These are phyloP conservation scores for Paraphaeosphaeria sporulosa DNA, from an alignment of 2,329 filamentous ascomycete species.

Conservation along the genomic window DNA sequence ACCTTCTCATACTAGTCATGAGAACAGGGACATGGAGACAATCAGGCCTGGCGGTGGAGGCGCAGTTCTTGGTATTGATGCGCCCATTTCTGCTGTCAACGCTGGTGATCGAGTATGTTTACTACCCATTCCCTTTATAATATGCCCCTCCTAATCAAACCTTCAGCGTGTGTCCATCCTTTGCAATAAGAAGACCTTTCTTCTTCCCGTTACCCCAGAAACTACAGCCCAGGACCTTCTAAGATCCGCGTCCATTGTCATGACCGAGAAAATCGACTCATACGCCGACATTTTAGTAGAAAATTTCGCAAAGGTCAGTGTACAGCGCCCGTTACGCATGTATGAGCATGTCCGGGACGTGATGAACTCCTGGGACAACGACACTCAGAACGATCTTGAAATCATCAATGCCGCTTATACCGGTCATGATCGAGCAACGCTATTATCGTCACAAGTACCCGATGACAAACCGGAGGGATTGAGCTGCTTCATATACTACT, in stretches of 20 bases:
- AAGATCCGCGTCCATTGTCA: slow-evolving; percentile 67
- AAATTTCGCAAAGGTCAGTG: slow-evolving; percentile 74
- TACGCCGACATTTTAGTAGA: slow-evolving; percentile 77
- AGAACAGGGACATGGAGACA: slow-evolving; percentile 35
- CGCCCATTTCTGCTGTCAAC: slow-evolving; percentile 82
- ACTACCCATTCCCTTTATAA: background rate
- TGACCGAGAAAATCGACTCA: slow-evolving; percentile 70
- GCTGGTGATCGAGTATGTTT: slow-evolving; percentile 74
- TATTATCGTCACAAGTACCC: slow-evolving; percentile 72
- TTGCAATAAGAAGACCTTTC: slow-evolving; percentile 73
- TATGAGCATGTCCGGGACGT: slow-evolving; percentile 89
- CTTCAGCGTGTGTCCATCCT: slow-evolving; percentile 73
- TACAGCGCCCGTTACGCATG: slow-evolving; percentile 81
- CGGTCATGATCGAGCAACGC: slow-evolving; percentile 62
- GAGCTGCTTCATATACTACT: slow-evolving; percentile 78
- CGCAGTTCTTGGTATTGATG: slow-evolving; percentile 69
- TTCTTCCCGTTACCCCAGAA: slow-evolving; percentile 74
- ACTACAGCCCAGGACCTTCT: slow-evolving; percentile 80
- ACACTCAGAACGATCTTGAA: slow-evolving; percentile 77
- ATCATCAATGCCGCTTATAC: slow-evolving; percentile 67
- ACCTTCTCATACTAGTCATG: slow-evolving; percentile 35
- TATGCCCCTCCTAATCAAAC: slow-evolving; percentile 23
- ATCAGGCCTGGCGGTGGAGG: slow-evolving; percentile 57
- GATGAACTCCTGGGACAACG: slow-evolving; percentile 90
- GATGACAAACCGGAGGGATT: slow-evolving; percentile 70